These are phyloP conservation scores for Phytophthora cactorum DNA, from an alignment of 352 stramenopile genomes.

Conservation along the genomic window DNA sequence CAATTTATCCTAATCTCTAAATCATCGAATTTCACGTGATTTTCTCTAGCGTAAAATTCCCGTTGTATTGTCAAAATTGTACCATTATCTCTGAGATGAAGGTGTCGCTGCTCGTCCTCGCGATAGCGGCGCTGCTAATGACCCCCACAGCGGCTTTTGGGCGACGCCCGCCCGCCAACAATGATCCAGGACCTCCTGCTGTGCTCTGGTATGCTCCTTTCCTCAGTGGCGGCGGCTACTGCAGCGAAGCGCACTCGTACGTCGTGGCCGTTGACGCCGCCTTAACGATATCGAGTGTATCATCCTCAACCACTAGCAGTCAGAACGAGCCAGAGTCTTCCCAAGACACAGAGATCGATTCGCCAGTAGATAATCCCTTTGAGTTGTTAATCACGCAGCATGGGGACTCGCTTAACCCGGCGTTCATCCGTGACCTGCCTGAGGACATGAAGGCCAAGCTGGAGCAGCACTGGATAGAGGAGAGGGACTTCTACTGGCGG, in stretches of 20 bases:
- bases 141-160: constrained; percentile 10
- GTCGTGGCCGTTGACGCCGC: constrained; percentile 67
- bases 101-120: constrained; percentile 10
- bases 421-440: constrained; percentile 69
- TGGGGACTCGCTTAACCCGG: constrained; percentile 68
- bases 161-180: not conserved
- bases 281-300: constrained; percentile 6
- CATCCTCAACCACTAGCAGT: constrained; percentile 2
- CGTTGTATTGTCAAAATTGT: constrained; percentile 23
- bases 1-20: not conserved
- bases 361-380: constrained; percentile 39
- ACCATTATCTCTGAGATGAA: constrained; percentile 1
- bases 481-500: constrained; percentile 70
- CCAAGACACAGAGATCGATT: constrained; percentile 5
- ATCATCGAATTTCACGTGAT: constrained; percentile 1
- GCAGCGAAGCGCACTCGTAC: constrained; percentile 91
- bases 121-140: constrained; percentile 16
- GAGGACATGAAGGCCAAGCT: constrained; percentile 52
- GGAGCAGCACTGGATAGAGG: constrained; percentile 77
- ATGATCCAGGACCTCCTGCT: constrained; percentile 25
- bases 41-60: not conserved
- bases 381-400: constrained; percentile 70
- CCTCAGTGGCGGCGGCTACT: constrained; percentile 92
- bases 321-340: constrained; percentile 14
- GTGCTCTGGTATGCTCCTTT: constrained; percentile 93